phyloP scores from a whole-genome alignment of 306 rosid species.

The Gillenia trifoliata region DNA sequence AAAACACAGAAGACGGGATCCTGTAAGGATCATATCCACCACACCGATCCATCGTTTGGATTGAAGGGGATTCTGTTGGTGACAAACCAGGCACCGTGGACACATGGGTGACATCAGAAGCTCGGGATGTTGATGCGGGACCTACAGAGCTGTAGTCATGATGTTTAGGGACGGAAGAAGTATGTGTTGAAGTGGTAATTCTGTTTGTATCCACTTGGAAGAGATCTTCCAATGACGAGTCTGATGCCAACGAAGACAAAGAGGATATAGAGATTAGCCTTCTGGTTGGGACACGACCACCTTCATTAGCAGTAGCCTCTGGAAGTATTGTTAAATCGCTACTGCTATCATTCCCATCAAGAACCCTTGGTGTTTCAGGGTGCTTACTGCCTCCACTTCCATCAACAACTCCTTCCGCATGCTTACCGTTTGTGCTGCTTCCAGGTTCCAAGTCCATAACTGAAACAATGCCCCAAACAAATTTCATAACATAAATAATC shows the following conservation, averaged over 20 bases:
- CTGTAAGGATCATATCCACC: conserved; percentile 47
- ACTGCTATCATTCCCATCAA: conserved; percentile 15
- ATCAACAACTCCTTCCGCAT: conserved; percentile 16
- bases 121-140: conserved; percentile 25
- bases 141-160: conserved; percentile 6
- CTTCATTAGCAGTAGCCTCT: conserved; percentile 21
- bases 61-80: conserved; percentile 42
- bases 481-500: background rate
- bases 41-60: conserved; percentile 68
- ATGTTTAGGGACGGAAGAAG: background rate
- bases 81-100: conserved; percentile 16
- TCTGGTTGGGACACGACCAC: conserved; percentile 10
- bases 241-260: conserved; percentile 32
- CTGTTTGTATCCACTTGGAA: conserved; percentile 18
- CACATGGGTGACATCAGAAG: conserved; percentile 15
- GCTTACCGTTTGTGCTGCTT: conserved; percentile 9
- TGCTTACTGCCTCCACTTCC: conserved; percentile 23
- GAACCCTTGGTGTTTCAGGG: conserved; percentile 23
- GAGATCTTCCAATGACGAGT: conserved; percentile 22
- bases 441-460: conserved; percentile 23
- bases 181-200: background rate
- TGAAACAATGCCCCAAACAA: conserved; percentile 6
- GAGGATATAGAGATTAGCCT: conserved; percentile 14
- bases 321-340: background rate
- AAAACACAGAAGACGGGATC: conserved; percentile 67